Evolutionary conservation across 2,329 filamentous ascomycete species (phyloP), one percentile per base, ranked within the genome.

Genomic region (Fusarium sp.): DNA sequence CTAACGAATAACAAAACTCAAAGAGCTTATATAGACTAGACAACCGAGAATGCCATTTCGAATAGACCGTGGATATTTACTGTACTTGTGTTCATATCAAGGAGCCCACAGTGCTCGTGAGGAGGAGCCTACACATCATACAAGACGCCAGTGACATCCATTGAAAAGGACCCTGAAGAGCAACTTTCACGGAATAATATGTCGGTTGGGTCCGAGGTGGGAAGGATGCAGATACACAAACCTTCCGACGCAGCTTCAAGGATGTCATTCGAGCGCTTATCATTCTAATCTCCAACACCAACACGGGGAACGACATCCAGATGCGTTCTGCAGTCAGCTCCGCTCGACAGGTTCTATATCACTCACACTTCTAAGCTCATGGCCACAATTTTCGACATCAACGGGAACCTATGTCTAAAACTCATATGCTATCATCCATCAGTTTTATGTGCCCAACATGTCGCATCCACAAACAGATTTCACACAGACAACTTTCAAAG

Each of bases 401-500:
- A 59, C 29, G 22, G 38, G n/a, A 53, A 7, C 18, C 22, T 31
- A 17, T 10, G 17, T 38, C 8, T 15, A n/a, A 33, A 7, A 27
- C 18, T 41, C 12, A 29, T 27, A n/a, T 29, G 20, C 18, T 49
- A 60, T 35, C 12, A 25, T 22, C 47, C 38, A 27, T 27, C 27
- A n/a, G 25, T n/a, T 13, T 12, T 42, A 7, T 14, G 11, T 44
- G 13, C 46, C 31, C 22, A 33, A 18, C 55, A 80, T 81, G 70
- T 72, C 76, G 20, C 74, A 83, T 64, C 82, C 80, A 2, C 81
- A 84, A 57, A 75, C 74, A n/a, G 76, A 77, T 20, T 83, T 82
- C 65, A 55, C 71, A 14, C 74, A 83, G 52, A 83, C 81, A 9
- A 68, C 68, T 52, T 83, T 83, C 69, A 78, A 76, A 39, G 79